These are phyloP conservation scores for Eurotiales sp. DNA, from an alignment of 2,329 filamentous ascomycete species.

Conservation along the genomic window DNA sequence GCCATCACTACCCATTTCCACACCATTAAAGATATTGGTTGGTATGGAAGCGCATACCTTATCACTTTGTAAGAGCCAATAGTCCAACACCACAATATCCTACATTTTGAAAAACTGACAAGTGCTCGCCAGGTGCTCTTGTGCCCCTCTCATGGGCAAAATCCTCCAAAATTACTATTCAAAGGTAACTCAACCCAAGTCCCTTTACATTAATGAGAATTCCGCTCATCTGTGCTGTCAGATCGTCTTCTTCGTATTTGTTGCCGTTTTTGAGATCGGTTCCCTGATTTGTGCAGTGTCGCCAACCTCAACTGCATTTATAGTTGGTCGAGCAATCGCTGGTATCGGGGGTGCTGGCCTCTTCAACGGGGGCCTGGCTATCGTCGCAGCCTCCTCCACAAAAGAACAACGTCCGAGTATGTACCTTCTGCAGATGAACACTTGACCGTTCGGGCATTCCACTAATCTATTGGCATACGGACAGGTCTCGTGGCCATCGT, in stretches of 20 bases:
- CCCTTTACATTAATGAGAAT: background rate
- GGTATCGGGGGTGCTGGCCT: slow-evolving; percentile 30
- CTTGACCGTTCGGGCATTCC: background rate
- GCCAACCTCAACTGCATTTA: slow-evolving; percentile 27
- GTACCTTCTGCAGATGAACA: background rate
- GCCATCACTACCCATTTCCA: slow-evolving; percentile 10
- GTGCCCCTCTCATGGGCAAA: slow-evolving; percentile 12
- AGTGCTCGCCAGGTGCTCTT: slow-evolving; percentile 1
- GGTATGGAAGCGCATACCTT: slow-evolving; percentile 12
- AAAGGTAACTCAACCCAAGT: background rate
- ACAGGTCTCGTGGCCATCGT: slow-evolving; percentile 8
- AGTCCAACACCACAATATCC: background rate
- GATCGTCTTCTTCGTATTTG: slow-evolving; percentile 3
- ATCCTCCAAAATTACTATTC: slow-evolving; percentile 9
- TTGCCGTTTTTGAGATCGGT: slow-evolving; percentile 36
- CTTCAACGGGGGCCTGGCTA: slow-evolving; percentile 23
- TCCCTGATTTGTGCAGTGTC: slow-evolving; percentile 31
- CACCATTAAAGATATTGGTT: slow-evolving; percentile 13
- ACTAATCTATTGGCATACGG: background rate
- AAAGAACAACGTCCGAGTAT: slow-evolving; percentile 12
- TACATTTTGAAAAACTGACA: background rate
- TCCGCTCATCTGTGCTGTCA: background rate
- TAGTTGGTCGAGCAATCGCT: slow-evolving; percentile 33
- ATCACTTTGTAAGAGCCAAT: slow-evolving; percentile 5
- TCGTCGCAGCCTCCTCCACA: slow-evolving; percentile 10